phyloP scores from a whole-genome alignment of 2,329 filamentous ascomycete species.

The Alternaria sp. region DNA sequence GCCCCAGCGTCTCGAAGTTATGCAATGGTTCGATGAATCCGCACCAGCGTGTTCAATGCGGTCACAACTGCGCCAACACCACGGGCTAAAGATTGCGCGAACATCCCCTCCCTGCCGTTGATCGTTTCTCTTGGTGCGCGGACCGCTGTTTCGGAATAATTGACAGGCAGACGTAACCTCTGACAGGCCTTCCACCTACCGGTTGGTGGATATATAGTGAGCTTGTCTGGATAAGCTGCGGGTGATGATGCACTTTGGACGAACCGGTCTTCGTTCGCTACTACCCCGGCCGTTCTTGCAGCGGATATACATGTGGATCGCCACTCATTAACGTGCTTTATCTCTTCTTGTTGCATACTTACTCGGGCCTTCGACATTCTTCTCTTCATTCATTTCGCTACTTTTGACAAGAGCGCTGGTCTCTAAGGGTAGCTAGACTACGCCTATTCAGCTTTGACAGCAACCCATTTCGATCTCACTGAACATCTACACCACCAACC shows the following conservation, averaged over 20 bases:
- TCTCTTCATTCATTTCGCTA: slow-evolving; percentile 13
- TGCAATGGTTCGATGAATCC: slow-evolving; percentile 27
- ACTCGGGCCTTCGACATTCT: background rate
- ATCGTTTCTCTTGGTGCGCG: slow-evolving; percentile 33
- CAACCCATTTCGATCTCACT: background rate
- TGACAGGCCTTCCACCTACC: slow-evolving; percentile 4
- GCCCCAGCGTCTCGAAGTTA: slow-evolving; percentile 27
- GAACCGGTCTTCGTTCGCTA: slow-evolving; percentile 21
- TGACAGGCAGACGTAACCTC: slow-evolving; percentile 11
- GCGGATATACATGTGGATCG: slow-evolving; percentile 14
- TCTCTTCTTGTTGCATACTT: slow-evolving; percentile 15
- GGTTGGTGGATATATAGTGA: slow-evolving; percentile 28
- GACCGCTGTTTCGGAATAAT: slow-evolving; percentile 35
- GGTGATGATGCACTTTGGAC: slow-evolving; percentile 8
- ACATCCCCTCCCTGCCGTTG: slow-evolving; percentile 39
- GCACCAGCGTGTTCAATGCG: slow-evolving; percentile 11
- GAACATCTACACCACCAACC: background rate
- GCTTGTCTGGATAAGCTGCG: slow-evolving; percentile 16
- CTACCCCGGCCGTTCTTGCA: slow-evolving; percentile 18
- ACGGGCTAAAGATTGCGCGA: slow-evolving; percentile 24
- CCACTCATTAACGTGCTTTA: slow-evolving; percentile 13
- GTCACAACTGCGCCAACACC: slow-evolving; percentile 8
- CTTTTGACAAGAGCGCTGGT: slow-evolving; percentile 27
- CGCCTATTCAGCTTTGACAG: slow-evolving; percentile 10
- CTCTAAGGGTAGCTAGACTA: slow-evolving; percentile 5